These are phyloP conservation scores for Trichoderma arundinaceum DNA, from an alignment of 2,329 filamentous ascomycete species.

Conservation along the genomic window DNA sequence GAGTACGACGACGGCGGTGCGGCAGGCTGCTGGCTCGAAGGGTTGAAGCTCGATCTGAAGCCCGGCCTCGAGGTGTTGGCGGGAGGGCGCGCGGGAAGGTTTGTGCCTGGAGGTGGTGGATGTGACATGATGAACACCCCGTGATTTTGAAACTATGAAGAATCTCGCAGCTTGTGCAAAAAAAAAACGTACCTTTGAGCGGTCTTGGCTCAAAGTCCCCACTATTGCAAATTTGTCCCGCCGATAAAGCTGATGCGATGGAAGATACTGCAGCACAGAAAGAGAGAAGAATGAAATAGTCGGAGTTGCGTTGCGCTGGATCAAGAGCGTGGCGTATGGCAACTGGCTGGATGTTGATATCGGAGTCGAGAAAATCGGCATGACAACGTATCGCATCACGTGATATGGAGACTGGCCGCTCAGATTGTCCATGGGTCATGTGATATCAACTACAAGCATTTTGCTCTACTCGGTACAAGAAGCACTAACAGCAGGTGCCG, in stretches of 20 bases:
- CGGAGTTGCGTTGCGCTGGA: not conserved
- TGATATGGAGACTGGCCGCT: not conserved
- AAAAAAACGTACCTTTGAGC: slow-evolving; percentile 58
- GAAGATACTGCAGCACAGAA: not conserved
- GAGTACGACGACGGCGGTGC: slow-evolving; percentile 48
- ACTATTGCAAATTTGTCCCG: not conserved
- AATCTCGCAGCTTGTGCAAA: slow-evolving; percentile 35
- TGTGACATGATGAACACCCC: slow-evolving; percentile 79
- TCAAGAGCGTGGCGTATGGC: slow-evolving; percentile 9
- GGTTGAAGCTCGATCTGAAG: slow-evolving; percentile 59
- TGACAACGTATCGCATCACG: slow-evolving; percentile 1
- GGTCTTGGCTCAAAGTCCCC: slow-evolving; percentile 43
- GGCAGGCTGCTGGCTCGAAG: slow-evolving; percentile 43
- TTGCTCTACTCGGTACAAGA: no score
- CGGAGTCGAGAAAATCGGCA: slow-evolving; percentile 4
- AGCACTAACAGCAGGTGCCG: no score
- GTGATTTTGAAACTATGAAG: slow-evolving; percentile 34
- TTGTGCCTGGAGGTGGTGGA: slow-evolving; percentile 78
- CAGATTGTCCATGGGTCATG: not conserved
- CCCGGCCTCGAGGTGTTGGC: slow-evolving; percentile 50
- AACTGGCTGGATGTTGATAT: slow-evolving; percentile 14
- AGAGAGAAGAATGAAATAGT: not conserved
- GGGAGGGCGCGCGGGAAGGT: slow-evolving; percentile 77
- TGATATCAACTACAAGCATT: not conserved
- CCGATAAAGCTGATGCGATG: not conserved